Evolutionary conservation across 768 basidiomycete species (phyloP), one percentile per base, ranked within the genome.

Genomic region (Polyporus arcularius): DNA sequence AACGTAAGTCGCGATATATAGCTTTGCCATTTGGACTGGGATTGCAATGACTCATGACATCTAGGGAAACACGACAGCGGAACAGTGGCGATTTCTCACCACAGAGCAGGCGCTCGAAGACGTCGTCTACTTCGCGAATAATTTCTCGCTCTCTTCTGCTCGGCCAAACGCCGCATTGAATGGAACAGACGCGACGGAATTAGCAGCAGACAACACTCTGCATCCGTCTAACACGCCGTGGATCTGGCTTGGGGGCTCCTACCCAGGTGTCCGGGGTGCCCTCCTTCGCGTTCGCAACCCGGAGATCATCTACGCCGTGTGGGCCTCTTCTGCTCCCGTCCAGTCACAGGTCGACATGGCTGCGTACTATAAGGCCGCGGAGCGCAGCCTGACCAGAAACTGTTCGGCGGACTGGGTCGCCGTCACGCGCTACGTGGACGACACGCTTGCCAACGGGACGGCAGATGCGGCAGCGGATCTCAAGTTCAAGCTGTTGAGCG

Each of bases 381-480:
- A 82, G 58, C 75, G 80, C 32, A 80, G 79, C 58, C 70, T 82
- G 21, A 80, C 80, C 0, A 72, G 80, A 16, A 82, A 82, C 63
- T 82, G 80, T 60, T 82, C 80, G 5, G 79, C 80, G 1, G 81
- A 82, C 72, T 82, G 80, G 80, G 77, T 80, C 52, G 77, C 78
- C 4, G 78, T 82, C 10, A 82, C 80, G 32, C 68, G 69, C 67
- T 73, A 56, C 18, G 67, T 65, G 53, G 67, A 68, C 45, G 49
- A 58, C 26, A 62, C 59, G 7, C 62, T 70, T 6, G 51, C 15
- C 21, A 73, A 78, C 49, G 73, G 74, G 21, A 74, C 70, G 2
- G 66, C 72, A 1, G 70, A 70, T 30, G 69, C 70, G 21, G 39
- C 45, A 21, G 61, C 63, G 12, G 71, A 78, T n/a, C 63, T 81